Base-by-base conservation (phyloP, 1,284 basidiomycete species). In the Ustilago vetiveriae region DNA sequence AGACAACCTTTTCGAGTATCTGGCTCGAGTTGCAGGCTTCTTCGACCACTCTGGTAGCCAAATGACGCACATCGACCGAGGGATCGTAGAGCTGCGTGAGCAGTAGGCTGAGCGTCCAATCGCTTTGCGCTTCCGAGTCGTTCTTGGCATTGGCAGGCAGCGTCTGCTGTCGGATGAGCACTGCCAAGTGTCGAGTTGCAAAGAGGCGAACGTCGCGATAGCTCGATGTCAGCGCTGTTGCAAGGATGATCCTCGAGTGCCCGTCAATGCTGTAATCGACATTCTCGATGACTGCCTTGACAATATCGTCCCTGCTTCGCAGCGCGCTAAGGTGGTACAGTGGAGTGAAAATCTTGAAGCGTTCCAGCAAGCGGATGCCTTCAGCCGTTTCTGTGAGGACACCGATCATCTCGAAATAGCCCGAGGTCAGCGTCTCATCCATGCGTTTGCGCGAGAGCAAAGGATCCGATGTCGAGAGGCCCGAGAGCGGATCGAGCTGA, bases 381-480 rank as follows among this genome's bases (percentile, higher is more conserved):
- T 96, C 92, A 26, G 88, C 86, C 62, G 90, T 88, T 76, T 90
- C 92, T 82, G 92, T 95, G 37, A 98, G 84, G 1, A 88, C 89
- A 3, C 94, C 94, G 2, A 99, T 86, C 90, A 99, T 94, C 79
- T 97, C 94, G 67, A 99, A 89, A 82, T 98, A 98, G 0, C 94
- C 95, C 73, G 88, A 90, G 0, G 92, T 91, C 62, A 98, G 83
- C 0, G 93, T 95, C 32, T 90, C 89, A 42, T 90, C 86, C 56
- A 98, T 87, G 11, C 92, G 86, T 70, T 88, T 87, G 78, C 90
- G 90, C 4, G 94, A 93, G 74, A 98, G 92, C 47, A 98, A 86
- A 0, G 91, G 89, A 74, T 94, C 76, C 17, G 62, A 43, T 11
- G 50, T 54, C 0, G 60, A 59, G 11, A 37, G 30, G 14, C 58